Percentiles rank a stretch among this genome's conserved stretches.
These are phyloP conservation scores for Ceratopteris richardii DNA, from an alignment of 75 land plant species.

Conservation along the genomic window DNA sequence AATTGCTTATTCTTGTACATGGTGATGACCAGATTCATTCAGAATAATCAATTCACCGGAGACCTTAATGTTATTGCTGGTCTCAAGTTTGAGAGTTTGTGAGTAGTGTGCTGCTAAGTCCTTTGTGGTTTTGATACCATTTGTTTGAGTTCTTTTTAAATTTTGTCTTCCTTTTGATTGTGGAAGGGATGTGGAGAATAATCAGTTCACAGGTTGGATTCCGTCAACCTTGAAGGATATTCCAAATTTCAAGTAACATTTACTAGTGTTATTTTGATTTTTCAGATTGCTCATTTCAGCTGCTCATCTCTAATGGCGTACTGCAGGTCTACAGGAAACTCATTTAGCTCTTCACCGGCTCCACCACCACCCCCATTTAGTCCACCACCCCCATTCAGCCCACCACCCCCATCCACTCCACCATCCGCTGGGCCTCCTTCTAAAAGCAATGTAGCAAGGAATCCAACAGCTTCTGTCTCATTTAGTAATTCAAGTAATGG, in stretches of 20 bases:
- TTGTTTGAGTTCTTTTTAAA: not conserved
- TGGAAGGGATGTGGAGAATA: constrained; percentile 74
- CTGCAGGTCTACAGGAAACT: constrained; percentile 61
- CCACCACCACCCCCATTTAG: constrained; percentile 68
- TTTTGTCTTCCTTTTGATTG: not conserved
- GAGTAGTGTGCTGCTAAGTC: constrained; percentile 11
- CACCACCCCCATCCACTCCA: constrained; percentile 10
- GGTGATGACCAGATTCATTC: constrained; percentile 43
- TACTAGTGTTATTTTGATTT: not conserved
- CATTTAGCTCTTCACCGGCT: constrained; percentile 70
- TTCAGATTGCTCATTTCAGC: too few relatives aligned
- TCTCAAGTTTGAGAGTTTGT: constrained; percentile 60
- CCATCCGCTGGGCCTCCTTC: too few relatives aligned
- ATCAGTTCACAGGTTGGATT: constrained; percentile 78
- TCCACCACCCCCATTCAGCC: constrained; percentile 50
- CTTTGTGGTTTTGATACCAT: not conserved
- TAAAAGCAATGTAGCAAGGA: not conserved
- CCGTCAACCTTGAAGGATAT: constrained; percentile 46
- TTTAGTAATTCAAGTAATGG: constrained; percentile 2
- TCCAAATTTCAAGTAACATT: constrained; percentile 64
- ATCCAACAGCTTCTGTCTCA: not conserved
- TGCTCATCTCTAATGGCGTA: too few relatives aligned
- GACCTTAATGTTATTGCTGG: constrained; percentile 55
- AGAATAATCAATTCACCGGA: constrained; percentile 81
- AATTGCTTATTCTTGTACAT: too few relatives aligned